Base-by-base conservation (phyloP, 306 rosid genomes). In the Adenanthera pavonina region DNA sequence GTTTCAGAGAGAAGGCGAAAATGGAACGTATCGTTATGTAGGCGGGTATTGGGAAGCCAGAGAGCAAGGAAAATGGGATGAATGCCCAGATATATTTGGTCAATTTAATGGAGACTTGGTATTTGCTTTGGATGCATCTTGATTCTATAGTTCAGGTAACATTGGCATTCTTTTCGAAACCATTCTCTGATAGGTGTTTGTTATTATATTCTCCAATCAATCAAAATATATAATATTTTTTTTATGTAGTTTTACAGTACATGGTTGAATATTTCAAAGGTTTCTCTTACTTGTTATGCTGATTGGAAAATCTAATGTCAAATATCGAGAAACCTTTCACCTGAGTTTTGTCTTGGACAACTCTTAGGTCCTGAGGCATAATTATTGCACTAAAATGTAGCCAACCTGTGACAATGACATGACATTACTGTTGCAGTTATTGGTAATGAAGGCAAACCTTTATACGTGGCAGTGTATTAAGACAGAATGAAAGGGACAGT, bases 11-110 rank as follows among this genome's bases (percentile, higher is more conserved):
- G 93, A 88, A 52, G 87, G 87, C 25, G 97, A 89, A 85, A 82
- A 88, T 17, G 97, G 92, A 77, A 82, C 96, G 4, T 95, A 89
- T 77, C 86, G 83, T 66, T 93, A 88, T 80, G 72, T 72, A n/a
- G 98, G 98, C 9, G 94, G 98, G 30, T 95, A 95, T 59, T 95
- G 99, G 99, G 98, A 95, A 89, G 85, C 97, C 4, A 91, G 91
- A 78, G 84, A 71, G 74, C 87, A 3, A 69, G 90, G 94, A 80
- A 86, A 79, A 66, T 95, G 99, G 99, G 88, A 87, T 80, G 91
- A 69, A 66, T 95, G 99, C 82, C 97, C 97, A 70, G 65, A 90
- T 78, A 94, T 95, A 70, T 95, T 93, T 83, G 96, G 97, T 81
- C 98, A 93, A 75, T 85, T 90, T 72, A 71, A 73, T 30, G 96